These are phyloP conservation scores for Alternaria viburni DNA, from an alignment of 2,329 filamentous ascomycete species.

Conservation along the genomic window DNA sequence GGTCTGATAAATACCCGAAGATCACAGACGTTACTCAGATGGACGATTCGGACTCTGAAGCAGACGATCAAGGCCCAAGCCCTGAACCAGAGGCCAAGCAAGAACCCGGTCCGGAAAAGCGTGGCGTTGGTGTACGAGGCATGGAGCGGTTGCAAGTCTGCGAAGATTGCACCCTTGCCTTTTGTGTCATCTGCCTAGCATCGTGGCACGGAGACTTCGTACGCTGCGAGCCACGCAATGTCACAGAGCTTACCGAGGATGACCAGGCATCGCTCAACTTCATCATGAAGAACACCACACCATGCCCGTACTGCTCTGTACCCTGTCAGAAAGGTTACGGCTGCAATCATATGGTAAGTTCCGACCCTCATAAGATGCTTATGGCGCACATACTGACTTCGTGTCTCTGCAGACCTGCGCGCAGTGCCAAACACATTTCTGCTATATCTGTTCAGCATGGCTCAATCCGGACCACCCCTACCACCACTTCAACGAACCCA, in stretches of 20 bases:
- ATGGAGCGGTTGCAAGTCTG: constrained; percentile 79
- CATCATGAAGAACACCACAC: constrained; percentile 78
- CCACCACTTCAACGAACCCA: constrained; percentile 78
- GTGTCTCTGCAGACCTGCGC: constrained; percentile 74
- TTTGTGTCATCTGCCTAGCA: constrained; percentile 75
- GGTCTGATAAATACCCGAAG: constrained; percentile 58
- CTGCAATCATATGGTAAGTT: constrained; percentile 55
- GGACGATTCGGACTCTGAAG: constrained; percentile 50
- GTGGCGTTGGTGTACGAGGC: constrained; percentile 53
- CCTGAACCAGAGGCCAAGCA: constrained; percentile 7
- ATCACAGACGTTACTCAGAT: constrained; percentile 50
- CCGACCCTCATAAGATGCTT: constrained; percentile 76
- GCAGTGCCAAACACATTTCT: constrained; percentile 90
- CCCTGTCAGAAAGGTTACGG: constrained; percentile 90
- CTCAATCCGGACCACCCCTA: constrained; percentile 83
- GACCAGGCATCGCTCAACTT: constrained; percentile 89
- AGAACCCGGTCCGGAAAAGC: constrained; percentile 28
- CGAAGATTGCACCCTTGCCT: constrained; percentile 75
- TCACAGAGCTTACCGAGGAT: constrained; percentile 77
- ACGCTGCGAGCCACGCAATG: constrained; percentile 71
- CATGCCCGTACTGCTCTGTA: constrained; percentile 85
- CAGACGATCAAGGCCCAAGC: constrained; percentile 30
- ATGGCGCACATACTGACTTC: constrained; percentile 65
- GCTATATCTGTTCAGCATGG: constrained; percentile 92
- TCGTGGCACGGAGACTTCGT: constrained; percentile 94